These are phyloP conservation scores for Strobilomyces confusus DNA, from an alignment of 768 basidiomycete species.

Conservation along the genomic window DNA sequence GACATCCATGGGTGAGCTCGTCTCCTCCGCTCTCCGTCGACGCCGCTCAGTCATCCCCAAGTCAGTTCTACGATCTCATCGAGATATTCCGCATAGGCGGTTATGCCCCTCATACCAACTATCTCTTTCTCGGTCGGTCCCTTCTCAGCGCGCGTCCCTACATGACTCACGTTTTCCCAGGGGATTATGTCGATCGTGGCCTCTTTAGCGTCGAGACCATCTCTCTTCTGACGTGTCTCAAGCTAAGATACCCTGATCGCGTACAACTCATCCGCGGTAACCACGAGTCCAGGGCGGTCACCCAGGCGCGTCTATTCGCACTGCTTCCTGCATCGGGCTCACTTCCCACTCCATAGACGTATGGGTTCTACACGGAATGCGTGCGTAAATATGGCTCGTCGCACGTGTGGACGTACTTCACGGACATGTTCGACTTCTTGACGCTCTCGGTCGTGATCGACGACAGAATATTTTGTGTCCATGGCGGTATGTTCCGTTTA, in stretches of 20 bases:
- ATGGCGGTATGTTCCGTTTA: constrained; percentile 65
- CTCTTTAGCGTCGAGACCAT: constrained; percentile 99
- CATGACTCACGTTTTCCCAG: constrained; percentile 38
- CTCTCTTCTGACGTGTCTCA: constrained; percentile 93
- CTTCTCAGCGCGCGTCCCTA: not conserved
- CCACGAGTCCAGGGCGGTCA: constrained; percentile 96
- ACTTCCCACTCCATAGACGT: constrained; percentile 57
- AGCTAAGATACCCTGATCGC: constrained; percentile 93
- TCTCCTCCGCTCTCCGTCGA: constrained; percentile 6
- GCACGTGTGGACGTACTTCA: constrained; percentile 98
- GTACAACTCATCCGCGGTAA: constrained; percentile 97
- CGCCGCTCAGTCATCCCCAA: constrained; percentile 44
- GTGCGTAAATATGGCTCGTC: constrained; percentile 95
- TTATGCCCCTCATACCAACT: constrained; percentile 94
- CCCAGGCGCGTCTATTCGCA: constrained; percentile 65
- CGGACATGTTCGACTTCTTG: constrained; percentile 99
- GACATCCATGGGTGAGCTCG: constrained; percentile 94
- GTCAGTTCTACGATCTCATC: constrained; percentile 99
- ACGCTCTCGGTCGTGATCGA: constrained; percentile 98
- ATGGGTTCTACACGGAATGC: constrained; percentile 99
- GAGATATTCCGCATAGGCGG: constrained; percentile 99
- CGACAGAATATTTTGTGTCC: constrained; percentile 98
- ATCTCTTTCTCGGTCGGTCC: constrained; percentile 88
- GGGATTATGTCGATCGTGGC: constrained; percentile 97
- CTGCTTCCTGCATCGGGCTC: constrained; percentile 8